Evolutionary conservation across 2,329 filamentous ascomycete genomes (phyloP).

Genomic region (Berkeleyomyces basicola): DNA sequence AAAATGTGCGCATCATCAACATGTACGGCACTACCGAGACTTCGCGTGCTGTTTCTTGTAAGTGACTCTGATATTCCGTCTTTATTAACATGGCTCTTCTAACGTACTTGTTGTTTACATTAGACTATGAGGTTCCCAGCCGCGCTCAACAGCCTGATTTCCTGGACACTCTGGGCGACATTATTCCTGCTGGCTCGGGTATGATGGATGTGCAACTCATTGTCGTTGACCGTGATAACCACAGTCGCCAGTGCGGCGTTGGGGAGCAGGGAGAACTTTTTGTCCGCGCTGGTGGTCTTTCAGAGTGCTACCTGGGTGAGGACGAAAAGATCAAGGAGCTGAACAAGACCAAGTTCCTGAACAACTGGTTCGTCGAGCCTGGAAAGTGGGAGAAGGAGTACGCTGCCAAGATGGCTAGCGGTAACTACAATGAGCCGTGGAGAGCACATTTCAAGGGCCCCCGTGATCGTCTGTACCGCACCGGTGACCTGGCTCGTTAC

Average conservation of each 20-base stretch:
- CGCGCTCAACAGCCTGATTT: constrained; percentile 39
- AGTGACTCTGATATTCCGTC: not conserved
- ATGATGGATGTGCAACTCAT: constrained; percentile 83
- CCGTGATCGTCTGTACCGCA: constrained; percentile 71
- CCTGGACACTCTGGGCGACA: constrained; percentile 38
- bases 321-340: constrained; percentile 36
- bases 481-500: constrained; percentile 71
- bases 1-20: constrained; percentile 61
- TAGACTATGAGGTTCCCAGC: constrained; percentile 55
- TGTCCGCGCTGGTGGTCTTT: constrained; percentile 65
- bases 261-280: constrained; percentile 78
- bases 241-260: constrained; percentile 54
- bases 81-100: not conserved
- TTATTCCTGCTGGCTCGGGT: constrained; percentile 67
- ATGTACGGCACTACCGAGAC: constrained; percentile 87
- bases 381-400: constrained; percentile 38
- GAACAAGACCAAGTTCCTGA: constrained; percentile 61
- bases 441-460: constrained; percentile 62
- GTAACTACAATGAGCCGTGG: constrained; percentile 46
- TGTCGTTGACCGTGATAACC: constrained; percentile 55
- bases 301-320: constrained; percentile 59
- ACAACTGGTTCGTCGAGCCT: constrained; percentile 72
- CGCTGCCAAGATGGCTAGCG: constrained; percentile 10
- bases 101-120: not conserved
- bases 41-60: constrained; percentile 56